Conservation (phyloP, 202 grass and related monocot genomes). For the Digitaria exilis region DNA sequence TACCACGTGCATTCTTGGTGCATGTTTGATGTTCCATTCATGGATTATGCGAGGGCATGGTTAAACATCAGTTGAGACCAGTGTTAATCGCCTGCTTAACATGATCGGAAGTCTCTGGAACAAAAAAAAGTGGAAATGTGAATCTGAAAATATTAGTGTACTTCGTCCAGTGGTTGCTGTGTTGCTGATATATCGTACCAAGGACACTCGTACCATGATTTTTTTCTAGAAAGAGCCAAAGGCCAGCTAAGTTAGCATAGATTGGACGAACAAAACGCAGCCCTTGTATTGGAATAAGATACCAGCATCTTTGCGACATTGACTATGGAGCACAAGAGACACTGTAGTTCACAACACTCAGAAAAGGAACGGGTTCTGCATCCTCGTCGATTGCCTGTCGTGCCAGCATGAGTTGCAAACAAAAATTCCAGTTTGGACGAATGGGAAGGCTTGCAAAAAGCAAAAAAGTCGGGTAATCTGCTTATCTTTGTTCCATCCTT, state of each 20-base stretch:
- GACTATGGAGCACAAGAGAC: neutral
- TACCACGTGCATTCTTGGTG: neutral
- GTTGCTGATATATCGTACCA: neutral
- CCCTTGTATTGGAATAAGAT: constrained; percentile 18
- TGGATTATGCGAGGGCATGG: neutral
- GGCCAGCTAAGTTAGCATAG: neutral
- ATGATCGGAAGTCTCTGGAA: neutral
- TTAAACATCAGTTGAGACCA: neutral
- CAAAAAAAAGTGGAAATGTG: neutral
- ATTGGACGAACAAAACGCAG: neutral
- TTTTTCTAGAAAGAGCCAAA: neutral
- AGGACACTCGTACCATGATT: neutral
- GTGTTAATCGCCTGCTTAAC: neutral
- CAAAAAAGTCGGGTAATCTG: neutral
- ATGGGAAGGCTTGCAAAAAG: neutral
- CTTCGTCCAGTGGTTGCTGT: neutral
- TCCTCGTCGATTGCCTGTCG: neutral
- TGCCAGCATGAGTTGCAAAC: neutral
- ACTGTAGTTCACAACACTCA: neutral
- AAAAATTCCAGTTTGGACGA: constrained; percentile 19
- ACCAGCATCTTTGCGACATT: neutral
- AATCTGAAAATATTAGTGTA: neutral
- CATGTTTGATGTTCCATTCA: neutral
- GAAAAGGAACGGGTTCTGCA: neutral
- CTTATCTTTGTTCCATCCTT: constrained; percentile 34